phyloP scores from a whole-genome alignment of 768 basidiomycete species.

The Boletus rufocinnamomeus region DNA sequence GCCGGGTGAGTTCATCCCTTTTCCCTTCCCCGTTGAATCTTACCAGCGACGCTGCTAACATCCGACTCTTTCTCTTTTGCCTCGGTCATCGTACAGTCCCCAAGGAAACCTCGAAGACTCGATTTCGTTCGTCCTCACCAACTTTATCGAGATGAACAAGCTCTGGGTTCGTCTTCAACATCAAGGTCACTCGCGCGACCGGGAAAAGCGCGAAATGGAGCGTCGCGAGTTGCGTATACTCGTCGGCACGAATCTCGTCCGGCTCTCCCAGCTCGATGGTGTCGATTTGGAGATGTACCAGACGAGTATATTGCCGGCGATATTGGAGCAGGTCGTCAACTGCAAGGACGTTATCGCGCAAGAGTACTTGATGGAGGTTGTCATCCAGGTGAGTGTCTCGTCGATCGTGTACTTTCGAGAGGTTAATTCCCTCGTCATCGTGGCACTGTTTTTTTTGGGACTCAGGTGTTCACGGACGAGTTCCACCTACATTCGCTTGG shows the following conservation, averaged over 20 bases:
- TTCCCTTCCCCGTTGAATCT: neutral
- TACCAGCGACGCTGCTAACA: neutral
- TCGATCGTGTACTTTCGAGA: neutral
- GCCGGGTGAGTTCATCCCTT: conserved; percentile 58
- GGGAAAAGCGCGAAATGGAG: conserved; percentile 97
- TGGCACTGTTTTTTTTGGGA: too few relatives aligned
- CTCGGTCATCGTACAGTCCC: conserved; percentile 52
- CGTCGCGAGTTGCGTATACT: conserved; percentile 92
- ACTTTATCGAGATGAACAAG: conserved; percentile 99
- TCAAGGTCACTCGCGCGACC: conserved; percentile 94
- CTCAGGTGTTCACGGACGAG: conserved; percentile 95
- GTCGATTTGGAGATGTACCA: conserved; percentile 95
- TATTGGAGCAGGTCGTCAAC: conserved; percentile 95
- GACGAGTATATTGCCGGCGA: conserved; percentile 81
- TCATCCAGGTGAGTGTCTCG: conserved; percentile 80
- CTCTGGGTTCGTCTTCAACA: conserved; percentile 99
- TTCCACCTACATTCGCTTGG: conserved; percentile 97
- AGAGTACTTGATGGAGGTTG: conserved; percentile 99
- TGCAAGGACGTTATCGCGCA: conserved; percentile 99
- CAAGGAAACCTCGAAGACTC: conserved; percentile 92
- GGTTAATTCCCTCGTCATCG: neutral
- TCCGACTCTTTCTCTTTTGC: neutral
- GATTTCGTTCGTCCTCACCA: conserved; percentile 92
- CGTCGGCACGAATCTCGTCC: conserved; percentile 96
- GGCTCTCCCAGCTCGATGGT: conserved; percentile 92